These are phyloP conservation scores for Cryptococcus amylolentus DNA, from an alignment of 1,284 basidiomycete genomes.

Conservation along the genomic window DNA sequence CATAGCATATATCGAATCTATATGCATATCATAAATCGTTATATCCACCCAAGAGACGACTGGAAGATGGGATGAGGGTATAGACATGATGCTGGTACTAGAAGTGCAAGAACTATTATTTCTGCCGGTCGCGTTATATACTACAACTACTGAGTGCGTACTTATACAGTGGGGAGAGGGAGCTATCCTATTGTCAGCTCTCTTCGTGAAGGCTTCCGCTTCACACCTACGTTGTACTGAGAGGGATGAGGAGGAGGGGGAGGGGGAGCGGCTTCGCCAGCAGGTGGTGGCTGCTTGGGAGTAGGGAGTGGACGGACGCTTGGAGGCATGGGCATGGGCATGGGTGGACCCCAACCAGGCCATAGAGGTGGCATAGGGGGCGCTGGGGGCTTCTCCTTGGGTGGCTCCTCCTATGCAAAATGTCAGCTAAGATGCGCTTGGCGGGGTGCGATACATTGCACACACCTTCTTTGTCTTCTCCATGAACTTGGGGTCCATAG, in stretches of 20 bases:
- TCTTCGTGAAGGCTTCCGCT: too few relatives aligned
- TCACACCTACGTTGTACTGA: too few relatives aligned
- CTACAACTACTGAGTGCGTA: background rate
- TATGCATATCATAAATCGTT: background rate
- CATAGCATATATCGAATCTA: background rate
- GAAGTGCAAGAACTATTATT: background rate
- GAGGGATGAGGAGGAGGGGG: conserved; percentile 9
- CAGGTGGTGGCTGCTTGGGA: conserved; percentile 2
- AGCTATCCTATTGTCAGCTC: too few relatives aligned
- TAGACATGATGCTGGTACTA: background rate
- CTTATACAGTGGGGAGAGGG: conserved; percentile 1
- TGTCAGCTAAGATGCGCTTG: background rate
- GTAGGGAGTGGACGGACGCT: conserved; percentile 12
- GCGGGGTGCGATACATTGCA: background rate
- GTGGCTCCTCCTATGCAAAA: conserved; percentile 3
- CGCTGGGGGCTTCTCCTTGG: conserved; percentile 2
- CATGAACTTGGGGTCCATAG: conserved; percentile 21
- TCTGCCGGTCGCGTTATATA: background rate
- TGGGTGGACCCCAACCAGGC: conserved; percentile 14
- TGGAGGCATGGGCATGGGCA: conserved; percentile 11
- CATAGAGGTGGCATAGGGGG: conserved; percentile 14
- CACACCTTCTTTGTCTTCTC: conserved; percentile 22
- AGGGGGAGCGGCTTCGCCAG: conserved; percentile 12
- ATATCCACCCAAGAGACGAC: background rate
- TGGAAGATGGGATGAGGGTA: background rate